Base-by-base conservation (phyloP, 169 alveolate genomes). In the Plasmodium sp. region DNA sequence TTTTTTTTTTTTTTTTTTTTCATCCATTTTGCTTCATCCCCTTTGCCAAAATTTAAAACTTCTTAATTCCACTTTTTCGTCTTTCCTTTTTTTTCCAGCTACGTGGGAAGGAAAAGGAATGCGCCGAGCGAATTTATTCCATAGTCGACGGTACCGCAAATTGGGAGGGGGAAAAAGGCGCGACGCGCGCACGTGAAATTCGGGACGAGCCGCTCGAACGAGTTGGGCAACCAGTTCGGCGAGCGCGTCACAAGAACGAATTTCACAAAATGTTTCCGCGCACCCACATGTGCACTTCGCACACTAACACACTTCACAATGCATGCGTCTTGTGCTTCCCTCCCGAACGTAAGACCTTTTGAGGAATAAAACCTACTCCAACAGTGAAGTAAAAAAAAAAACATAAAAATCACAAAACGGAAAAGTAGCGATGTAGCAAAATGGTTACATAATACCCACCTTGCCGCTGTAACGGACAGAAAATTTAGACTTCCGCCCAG, bases 71-170 rank as follows among this genome's bases (percentile, higher is more conserved):
- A 0, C 71, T 88, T 77, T 79, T 88, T 67, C 54, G 72, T 51
- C 33, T 67, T 31, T 62, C 77, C 9, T 31, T 54, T 73, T 18
- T 58, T 90, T 58, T 62, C 73, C 72, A 90, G 90, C 14, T 33
- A 43, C 48, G 16, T 58, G 71, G 48, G 77, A 33, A 74, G 34
- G 90, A 43, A 62, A 31, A 90, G 31, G 90, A 80, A 12, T 90
- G 43, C 77, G 58, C 27, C 18, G 34, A 90, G 4, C 43, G 56
- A 81, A 90, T 90, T 31, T 90, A 90, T 62, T 90, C 91, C 58
- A 90, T 90, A 56, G 73, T 90, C 67, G 94, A 90, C 80, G 94
- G 94, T 90, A 90, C 18, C 5, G 43, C 62, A 85, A 75, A 74
- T 33, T 51, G 2, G 34, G 48, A 85, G 81, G 54, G 41, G 41